These are phyloP conservation scores for Lolium perenne DNA, from an alignment of 176 grass and related monocot species.

Conservation along the genomic window DNA sequence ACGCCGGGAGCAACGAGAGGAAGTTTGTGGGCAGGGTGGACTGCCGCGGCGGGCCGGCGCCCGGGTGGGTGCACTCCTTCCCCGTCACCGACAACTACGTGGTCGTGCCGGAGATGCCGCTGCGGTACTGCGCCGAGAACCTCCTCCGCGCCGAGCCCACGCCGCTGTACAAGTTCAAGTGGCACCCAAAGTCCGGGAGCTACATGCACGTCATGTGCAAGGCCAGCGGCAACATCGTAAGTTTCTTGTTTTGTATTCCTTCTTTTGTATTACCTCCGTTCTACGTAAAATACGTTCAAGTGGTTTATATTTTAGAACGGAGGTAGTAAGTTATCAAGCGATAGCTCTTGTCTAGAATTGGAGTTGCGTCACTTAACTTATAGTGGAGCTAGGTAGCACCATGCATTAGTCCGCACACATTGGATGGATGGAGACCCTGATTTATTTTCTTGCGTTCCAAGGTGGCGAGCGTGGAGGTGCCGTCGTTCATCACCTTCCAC, in stretches of 20 bases:
- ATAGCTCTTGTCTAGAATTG: too few relatives aligned
- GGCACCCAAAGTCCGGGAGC: constrained; percentile 77
- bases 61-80: constrained; percentile 99
- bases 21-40: constrained; percentile 77
- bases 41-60: constrained; percentile 84
- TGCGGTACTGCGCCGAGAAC: constrained; percentile 88
- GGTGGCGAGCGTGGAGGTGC: constrained; percentile 96
- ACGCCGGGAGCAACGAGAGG: constrained; percentile 79
- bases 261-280: too few relatives aligned
- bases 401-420: too few relatives aligned
- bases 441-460: background rate
- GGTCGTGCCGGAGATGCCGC: constrained; percentile 95
- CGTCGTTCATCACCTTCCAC: constrained; percentile 95
- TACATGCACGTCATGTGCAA: constrained; percentile 99
- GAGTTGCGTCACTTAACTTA: too few relatives aligned
- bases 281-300: too few relatives aligned
- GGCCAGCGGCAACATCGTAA: constrained; percentile 87
- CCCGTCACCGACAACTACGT: constrained; percentile 87
- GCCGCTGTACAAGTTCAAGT: constrained; percentile 98
- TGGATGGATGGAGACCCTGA: too few relatives aligned
- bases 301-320: too few relatives aligned
- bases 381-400: too few relatives aligned
- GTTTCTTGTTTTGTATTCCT: background rate
- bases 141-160: constrained; percentile 92
- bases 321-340: too few relatives aligned